Evolutionary conservation across 1,284 basidiomycete species (phyloP), one percentile per base, ranked within the genome.

Genomic region (Marasmius tenuissimus): DNA sequence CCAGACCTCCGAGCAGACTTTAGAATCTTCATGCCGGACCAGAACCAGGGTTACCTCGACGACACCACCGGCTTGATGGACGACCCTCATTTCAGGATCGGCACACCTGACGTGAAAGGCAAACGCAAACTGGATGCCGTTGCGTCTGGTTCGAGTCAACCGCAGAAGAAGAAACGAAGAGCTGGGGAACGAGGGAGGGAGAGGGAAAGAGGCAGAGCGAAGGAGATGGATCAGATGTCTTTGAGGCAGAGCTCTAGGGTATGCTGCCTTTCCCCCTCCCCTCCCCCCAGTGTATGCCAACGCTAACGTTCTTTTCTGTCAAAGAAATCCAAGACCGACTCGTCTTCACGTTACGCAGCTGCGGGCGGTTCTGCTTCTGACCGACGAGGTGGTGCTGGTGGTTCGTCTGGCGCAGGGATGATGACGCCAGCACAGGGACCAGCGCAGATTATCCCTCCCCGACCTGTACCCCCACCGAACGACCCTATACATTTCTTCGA

Each of bases 401-500:
- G 68, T 53, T 4, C 27, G 2, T 27, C 27, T 27, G 27, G 27
- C 27, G 27, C 27, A 27, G 62, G 71, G 27, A 63, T 53, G 48
- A 39, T 58, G 53, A 54, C 59, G 37, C 50, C 39, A 35, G 55
- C 68, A 69, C 65, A 72, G 68, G 40, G 72, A 69, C 50, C 70
- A 69, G 64, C 66, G 58, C 67, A 73, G 49, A 53, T 69, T 73
- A 51, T 78, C 69, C 60, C 73, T 52, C 54, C 68, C 48, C 16
- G 70, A 22, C 69, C 73, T 55, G 73, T 78, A 62, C 71, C 76
- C 50, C 75, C 73, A 34, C 74, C 81, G 4, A 86, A 60, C 75
- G 91, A 96, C 61, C 93, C 97, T 63, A 84, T 88, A 0, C 89
- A 91, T 58, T 98, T 98, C 79, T 98, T 99, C 71, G 94, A 97